A percentile compares a stretch with the other conserved stretches of the same genome.
Evolutionary conservation across 345 rosid species (phyloP).

Genomic region (Eucalyptus shirleyi): DNA sequence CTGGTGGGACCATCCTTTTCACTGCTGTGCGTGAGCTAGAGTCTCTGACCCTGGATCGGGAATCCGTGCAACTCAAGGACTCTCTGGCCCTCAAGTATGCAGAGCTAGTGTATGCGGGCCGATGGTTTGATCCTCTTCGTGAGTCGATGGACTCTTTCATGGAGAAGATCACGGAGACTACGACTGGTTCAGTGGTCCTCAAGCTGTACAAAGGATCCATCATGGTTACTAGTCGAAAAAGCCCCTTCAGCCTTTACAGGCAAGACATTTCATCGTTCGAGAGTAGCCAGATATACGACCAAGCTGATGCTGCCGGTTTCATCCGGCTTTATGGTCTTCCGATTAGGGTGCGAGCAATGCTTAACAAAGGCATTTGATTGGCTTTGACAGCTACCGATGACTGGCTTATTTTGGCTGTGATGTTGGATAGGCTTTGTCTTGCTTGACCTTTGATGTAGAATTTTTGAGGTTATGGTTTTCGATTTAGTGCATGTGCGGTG

Average conservation of each 20-base stretch:
- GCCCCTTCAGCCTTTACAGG: conserved; percentile 74
- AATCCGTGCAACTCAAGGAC: conserved; percentile 74
- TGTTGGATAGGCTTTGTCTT: not conserved
- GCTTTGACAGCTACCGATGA: not conserved
- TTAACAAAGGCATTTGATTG: conserved; percentile 28
- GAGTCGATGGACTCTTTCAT: conserved; percentile 82
- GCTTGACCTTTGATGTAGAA: not conserved
- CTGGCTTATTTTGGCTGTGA: not conserved
- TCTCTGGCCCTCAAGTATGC: conserved; percentile 72
- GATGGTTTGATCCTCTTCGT: conserved; percentile 86
- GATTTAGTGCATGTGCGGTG: not conserved
- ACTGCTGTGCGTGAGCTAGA: conserved; percentile 75
- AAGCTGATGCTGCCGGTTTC: conserved; percentile 91
- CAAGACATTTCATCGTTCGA: conserved; percentile 85
- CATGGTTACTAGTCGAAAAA: conserved; percentile 44
- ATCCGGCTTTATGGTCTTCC: conserved; percentile 76
- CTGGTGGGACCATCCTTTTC: conserved; percentile 88
- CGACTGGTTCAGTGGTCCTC: conserved; percentile 60
- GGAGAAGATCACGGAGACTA: conserved; percentile 70
- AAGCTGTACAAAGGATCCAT: conserved; percentile 81
- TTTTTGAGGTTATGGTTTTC: not conserved
- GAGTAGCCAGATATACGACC: conserved; percentile 73
- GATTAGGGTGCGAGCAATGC: conserved; percentile 81
- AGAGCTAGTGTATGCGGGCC: conserved; percentile 88
- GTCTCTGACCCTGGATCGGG: conserved; percentile 76